Base-by-base conservation (phyloP, 768 basidiomycete species). In the Cantharellus anzutake region DNA sequence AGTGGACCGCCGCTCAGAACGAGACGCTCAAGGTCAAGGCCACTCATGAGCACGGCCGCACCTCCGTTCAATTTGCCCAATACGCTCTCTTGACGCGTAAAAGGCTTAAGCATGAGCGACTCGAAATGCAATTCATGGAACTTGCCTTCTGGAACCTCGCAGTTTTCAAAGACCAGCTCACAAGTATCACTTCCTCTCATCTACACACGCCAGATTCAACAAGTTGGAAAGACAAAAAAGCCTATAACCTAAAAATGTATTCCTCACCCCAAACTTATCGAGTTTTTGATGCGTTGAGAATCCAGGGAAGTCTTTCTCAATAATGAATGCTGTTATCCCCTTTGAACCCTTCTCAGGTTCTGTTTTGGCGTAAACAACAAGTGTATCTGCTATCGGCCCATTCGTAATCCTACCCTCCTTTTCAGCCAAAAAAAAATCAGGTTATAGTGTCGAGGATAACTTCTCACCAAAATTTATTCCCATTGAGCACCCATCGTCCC, bases 131-230 rank as follows among this genome's bases (percentile, higher is more conserved):
- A 29, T 29, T 29, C 20, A 29, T 29, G 1, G 20, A 29, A 61
- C 74, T 56, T 59, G 90, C 90, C 86, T 67, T 86, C 81, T 1
- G 93, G 90, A 2, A 97, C 85, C 65, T 84, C 78, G 64, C 90
- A 93, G 64, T 89, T 78, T 64, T 94, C 88, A 61, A 97, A 96
- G 20, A 93, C 81, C 34, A 96, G 73, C 68, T 97, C 93, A 63
- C 89, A 90, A 2, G 93, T 97, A 65, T 96, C 91, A 61, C 86
- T 89, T 42, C 93, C 93, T 65, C 93, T 75, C 93, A 97, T 97
- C 71, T 72, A 61, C 14, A 35, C 4, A 3, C 16, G 34, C 38
- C 51, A 7, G 40, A 55, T 42, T 50, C 42, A 29, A 20, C 2
- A 16, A 3, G 29, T n/a, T 2, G 51, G 51, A 11, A 48, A 34